Evolutionary conservation across 129 eudicot genomes (phyloP).

Genomic region (Artemisia tridentata): DNA sequence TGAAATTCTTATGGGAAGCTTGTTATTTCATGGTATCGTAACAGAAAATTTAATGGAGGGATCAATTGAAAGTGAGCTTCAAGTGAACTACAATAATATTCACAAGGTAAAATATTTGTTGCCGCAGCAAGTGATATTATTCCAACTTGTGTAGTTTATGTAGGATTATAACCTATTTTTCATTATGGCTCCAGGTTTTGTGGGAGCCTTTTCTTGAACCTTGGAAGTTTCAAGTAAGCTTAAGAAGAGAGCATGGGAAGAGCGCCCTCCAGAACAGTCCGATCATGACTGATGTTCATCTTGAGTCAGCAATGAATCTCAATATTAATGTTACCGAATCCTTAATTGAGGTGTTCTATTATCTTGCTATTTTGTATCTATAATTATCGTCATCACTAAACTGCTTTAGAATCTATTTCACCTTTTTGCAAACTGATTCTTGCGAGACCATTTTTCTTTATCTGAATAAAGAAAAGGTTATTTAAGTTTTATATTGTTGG

Average conservation of each 20-base stretch:
- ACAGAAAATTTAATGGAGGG: constrained; percentile 44
- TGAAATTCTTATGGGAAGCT: constrained; percentile 56
- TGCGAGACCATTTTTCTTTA: constrained; percentile 1
- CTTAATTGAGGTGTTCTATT: constrained; percentile 60
- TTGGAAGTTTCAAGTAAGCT: constrained; percentile 65
- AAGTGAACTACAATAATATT: constrained; percentile 84
- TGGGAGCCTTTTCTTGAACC: constrained; percentile 99
- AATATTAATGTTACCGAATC: constrained; percentile 85
- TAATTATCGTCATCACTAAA: neutral
- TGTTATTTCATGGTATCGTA: constrained; percentile 32
- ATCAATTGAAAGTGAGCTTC: constrained; percentile 60
- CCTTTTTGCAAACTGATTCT: constrained; percentile 4
- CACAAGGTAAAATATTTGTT: constrained; percentile 56
- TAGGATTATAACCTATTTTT: constrained; percentile 4
- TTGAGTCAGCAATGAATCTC: constrained; percentile 61
- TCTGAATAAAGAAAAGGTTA: constrained; percentile 1
- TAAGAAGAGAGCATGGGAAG: constrained; percentile 50
- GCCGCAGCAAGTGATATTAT: neutral
- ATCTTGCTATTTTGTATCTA: neutral
- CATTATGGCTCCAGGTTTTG: constrained; percentile 54
- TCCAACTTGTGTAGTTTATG: neutral
- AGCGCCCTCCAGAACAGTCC: constrained; percentile 51
- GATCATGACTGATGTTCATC: constrained; percentile 54
- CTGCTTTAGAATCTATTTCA: neutral
- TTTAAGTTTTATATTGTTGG: constrained; percentile 2